Conservation (phyloP, 129 eudicot genomes). For the Apium graveolens region DNA sequence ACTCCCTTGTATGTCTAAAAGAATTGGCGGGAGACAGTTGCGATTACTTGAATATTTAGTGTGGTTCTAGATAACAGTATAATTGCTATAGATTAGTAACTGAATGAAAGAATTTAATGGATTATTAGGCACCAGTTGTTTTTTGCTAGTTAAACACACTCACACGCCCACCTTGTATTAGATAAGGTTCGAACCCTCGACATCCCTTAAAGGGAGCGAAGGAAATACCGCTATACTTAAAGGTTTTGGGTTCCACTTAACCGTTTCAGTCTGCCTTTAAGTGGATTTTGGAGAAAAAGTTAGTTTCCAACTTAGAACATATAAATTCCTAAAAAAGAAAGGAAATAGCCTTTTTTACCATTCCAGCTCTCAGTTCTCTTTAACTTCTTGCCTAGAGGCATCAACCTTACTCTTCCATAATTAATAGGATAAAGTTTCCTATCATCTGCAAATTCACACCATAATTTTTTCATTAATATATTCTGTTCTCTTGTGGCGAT, state of each 20-base stretch:
- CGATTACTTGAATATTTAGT: no score
- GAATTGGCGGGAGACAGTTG: no score
- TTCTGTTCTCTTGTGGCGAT: not conserved
- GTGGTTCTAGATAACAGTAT: not conserved
- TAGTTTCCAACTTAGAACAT: not conserved
- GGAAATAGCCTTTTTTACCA: not conserved
- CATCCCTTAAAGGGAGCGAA: no score
- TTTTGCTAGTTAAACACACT: no score
- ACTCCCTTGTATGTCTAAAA: no score
- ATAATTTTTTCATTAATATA: not conserved
- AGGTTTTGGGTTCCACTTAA: no score
- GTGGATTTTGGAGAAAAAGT: not conserved
- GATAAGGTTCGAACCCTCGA: no score
- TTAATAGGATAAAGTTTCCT: not conserved
- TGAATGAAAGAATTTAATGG: not conserved
- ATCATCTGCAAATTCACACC: not conserved
- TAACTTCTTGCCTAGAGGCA: not conserved
- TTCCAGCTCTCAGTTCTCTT: not conserved
- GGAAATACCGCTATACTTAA: no score
- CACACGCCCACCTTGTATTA: no score
- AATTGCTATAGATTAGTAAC: not conserved
- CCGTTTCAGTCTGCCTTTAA: not conserved
- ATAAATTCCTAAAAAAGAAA: not conserved
- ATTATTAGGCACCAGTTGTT: not conserved
- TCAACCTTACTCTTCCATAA: not conserved